phyloP scores from a whole-genome alignment of 179 eudicot genomes.

The Heliamphora pulchella region DNA sequence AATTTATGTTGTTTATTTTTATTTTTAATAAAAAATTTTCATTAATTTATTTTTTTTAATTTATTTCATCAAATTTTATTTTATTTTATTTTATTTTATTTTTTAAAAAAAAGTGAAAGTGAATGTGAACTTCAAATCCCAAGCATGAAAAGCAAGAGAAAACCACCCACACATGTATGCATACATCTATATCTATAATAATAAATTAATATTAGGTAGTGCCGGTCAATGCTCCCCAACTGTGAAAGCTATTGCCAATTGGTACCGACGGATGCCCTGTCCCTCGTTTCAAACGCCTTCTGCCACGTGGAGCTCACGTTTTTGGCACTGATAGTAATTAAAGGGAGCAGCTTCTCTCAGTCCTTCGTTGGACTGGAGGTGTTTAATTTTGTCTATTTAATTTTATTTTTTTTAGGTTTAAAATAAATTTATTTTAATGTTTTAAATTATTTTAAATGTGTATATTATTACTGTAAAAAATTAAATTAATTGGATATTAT shows the following conservation, averaged over 20 bases:
- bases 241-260: slow-evolving; percentile 15
- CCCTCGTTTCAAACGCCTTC: slow-evolving; percentile 32
- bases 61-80: neutral
- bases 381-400: no score
- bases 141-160: neutral
- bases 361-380: no score
- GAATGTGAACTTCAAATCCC: neutral
- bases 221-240: slow-evolving; percentile 31
- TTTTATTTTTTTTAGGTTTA: no score
- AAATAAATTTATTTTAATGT: no score
- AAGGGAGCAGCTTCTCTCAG: no score
- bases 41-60: no score
- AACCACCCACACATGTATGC: neutral
- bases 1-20: no score
- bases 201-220: neutral
- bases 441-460: no score
- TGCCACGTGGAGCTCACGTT: slow-evolving; percentile 21
- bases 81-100: no score
- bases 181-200: neutral
- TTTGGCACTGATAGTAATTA: slow-evolving; percentile 4
- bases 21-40: no score
- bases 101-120: neutral
- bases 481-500: no score
- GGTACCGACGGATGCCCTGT: slow-evolving; percentile 24
- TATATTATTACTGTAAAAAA: no score